Conservation (phyloP, 2,329 filamentous ascomycete genomes). For the Fusarium abutilonis region DNA sequence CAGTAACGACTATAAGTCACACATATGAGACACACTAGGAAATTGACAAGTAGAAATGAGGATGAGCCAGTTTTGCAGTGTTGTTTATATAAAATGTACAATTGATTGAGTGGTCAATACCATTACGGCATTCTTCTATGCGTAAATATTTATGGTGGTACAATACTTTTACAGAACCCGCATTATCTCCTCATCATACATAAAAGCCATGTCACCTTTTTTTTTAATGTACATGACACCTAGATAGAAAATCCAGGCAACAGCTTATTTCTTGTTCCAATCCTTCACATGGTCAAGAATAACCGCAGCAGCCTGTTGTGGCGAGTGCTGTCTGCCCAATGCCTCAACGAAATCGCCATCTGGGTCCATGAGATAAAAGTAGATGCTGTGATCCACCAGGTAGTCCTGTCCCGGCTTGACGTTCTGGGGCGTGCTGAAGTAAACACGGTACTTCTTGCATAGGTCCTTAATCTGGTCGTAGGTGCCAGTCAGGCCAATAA, state of each 20-base stretch:
- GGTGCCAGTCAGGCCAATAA: constrained; percentile 89
- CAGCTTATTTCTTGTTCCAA: constrained; percentile 49
- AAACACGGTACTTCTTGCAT: constrained; percentile 96
- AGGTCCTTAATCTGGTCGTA: constrained; percentile 94
- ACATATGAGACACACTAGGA: not conserved
- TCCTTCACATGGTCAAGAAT: constrained; percentile 86
- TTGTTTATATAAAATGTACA: constrained; percentile 32
- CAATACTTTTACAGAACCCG: constrained; percentile 44
- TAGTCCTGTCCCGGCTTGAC: constrained; percentile 96
- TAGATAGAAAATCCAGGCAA: not conserved
- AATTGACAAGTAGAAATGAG: not conserved
- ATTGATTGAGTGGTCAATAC: constrained; percentile 46
- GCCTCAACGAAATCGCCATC: constrained; percentile 99
- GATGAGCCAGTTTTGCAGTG: not conserved
- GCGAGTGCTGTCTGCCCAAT: constrained; percentile 92
- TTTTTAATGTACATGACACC: constrained; percentile 11
- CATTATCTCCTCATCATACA: constrained; percentile 33
- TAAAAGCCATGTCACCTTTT: constrained; percentile 18
- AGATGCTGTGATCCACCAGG: constrained; percentile 97
- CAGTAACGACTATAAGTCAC: constrained; percentile 5
- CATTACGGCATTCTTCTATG: constrained; percentile 39
- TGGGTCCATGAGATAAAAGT: constrained; percentile 99
- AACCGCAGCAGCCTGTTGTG: constrained; percentile 82
- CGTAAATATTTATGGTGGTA: constrained; percentile 38
- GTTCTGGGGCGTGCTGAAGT: constrained; percentile 90